Evolutionary conservation across 495 filamentous ascomycete genomes (phyloP), one percentile per base, ranked within the genome.

Genomic region (Penicillium pulvis): DNA sequence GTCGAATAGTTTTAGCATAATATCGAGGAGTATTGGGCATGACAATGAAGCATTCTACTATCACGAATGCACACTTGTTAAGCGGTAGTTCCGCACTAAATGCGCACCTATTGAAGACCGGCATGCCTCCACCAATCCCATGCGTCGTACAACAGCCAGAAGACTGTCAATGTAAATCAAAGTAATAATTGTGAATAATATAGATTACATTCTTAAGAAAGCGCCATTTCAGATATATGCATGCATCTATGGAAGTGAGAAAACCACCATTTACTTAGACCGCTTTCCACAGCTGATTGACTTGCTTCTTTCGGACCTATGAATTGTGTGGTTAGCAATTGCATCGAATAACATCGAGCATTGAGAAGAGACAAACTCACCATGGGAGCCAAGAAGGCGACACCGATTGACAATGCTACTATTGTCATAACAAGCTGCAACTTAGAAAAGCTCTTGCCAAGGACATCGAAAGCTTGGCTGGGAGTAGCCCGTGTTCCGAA

Each of bases 371-470:
- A 30, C n/a, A 42, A 49, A 66, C 86, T 78, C 79, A 96, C 95
- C 86, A 97, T 87, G 24, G 94, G 94, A 49, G 87, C 87, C 66
- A 98, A 77, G 57, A 90, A 79, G 16, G 83, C 66, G 42, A 95
- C 92, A 53, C 90, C 92, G 16, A 84, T 75, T 1, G 79, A 81
- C 61, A 97, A 78, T 42, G 88, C 93, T 33, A 87, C 75, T 44
- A 99, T 90, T 0, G 94, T 99, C 24, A 81, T 76, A 1, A 97
- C 71, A 62, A 99, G 81, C 63, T 92, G 87, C 55, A 93, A 59
- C 78, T 95, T 96, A 56, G 89, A 91, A 70, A 99, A 99, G 5
- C 88, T 90, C 75, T 93, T 95, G 35, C 91, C 93, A 1, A 99
- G 78, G 17, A 97, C 82, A 75, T 99, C 94, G 72, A 98, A 99